Base-by-base conservation (phyloP, 1,284 basidiomycete genomes). In the Leucocoprinus gongylophorus region DNA sequence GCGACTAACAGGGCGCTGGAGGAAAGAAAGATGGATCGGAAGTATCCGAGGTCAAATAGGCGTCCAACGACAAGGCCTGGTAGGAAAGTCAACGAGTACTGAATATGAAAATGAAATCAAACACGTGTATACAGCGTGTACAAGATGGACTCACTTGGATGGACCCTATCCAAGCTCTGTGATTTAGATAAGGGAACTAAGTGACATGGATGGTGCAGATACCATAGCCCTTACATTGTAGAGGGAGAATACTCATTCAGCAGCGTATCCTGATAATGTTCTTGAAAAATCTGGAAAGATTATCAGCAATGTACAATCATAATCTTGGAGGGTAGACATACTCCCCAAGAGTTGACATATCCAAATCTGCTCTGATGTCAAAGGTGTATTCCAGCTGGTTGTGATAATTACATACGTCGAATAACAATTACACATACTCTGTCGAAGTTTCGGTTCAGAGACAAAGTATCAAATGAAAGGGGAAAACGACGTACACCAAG, bases 141-240 rank as follows among this genome's bases (percentile, higher is more conserved):
- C 3, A 17, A 46, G 39, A 12, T 37, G 5, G 12, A 54, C 64
- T 17, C 47, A 75, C 80, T 66, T 88, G 83, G 51, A 85, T 68
- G 0, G 85, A 85, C 2, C 85, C 85, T 53, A 88, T 86, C 86
- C 85, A 88, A 15, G 84, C 76, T 41, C 82, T 85, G 53, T 13
- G 26, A 26, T 26, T 26, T 26, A 15, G 20, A 7, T 6, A 13
- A 38, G 17, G 35, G 18, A 3, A 1, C 18, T 40, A n/a, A 17
- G 35, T n/a, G n/a, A 3, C 3, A 15, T 17, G 1, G n/a, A 15
- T n/a, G n/a, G n/a, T 37, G 13, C 15, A 37, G 6, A 4, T 37
- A 17, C 17, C 6, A 17, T 13, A n/a, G 13, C n/a, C 9, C 35
- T n/a, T 17, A 37, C 35, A 37, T 37, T n/a, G 35, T 17, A n/a